Evolutionary conservation across 2,329 filamentous ascomycete species (phyloP), one percentile per base, ranked within the genome.

Genomic region (Fusarium sp.): DNA sequence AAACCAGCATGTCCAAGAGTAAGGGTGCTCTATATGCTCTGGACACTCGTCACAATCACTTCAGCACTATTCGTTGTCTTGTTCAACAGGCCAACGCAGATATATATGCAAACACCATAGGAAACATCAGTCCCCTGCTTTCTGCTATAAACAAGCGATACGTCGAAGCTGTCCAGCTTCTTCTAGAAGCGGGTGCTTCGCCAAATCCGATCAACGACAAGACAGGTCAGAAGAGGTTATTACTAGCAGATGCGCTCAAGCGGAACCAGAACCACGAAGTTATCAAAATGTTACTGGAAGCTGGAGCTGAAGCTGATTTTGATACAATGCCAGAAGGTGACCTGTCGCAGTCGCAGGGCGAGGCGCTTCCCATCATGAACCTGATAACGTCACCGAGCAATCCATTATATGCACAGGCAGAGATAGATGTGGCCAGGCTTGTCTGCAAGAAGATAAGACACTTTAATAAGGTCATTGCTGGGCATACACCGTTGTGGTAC

Each of bases 251-350:
- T 61, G 68, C 71, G 9, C 49, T 73, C 18, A 46, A 33, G 37
- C 41, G 41, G 14, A 57, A 42, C 27, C 33, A 58, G 10, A 72
- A 72, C 29, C 37, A 45, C 15, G 9, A 49, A 10, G 41, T 74
- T 37, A 44, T 69, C 16, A 45, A 55, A 9, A 48, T 66, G 8
- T 37, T 73, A 10, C 55, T 74, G 14, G 46, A 62, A 21, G 69
- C 54, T 12, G 64, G 72, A 37, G 71, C 68, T 25, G 68, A 73
- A 38, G 72, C 65, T 25, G 71, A 74, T n/a, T n/a, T 59, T 27
- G 57, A 55, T 25, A 39, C 60, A 41, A 51, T 57, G 58, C 64
- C 64, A 41, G 57, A 45, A 18, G 29, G 44, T 55, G 49, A 45
- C 8, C 45, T 63, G 25, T 51, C 57, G 9, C n/a, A 27, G 39